Evolutionary conservation across 192 early-diverging fungal species (phyloP), one percentile per base, ranked within the genome.

Genomic region (Haplosporangium gracile): DNA sequence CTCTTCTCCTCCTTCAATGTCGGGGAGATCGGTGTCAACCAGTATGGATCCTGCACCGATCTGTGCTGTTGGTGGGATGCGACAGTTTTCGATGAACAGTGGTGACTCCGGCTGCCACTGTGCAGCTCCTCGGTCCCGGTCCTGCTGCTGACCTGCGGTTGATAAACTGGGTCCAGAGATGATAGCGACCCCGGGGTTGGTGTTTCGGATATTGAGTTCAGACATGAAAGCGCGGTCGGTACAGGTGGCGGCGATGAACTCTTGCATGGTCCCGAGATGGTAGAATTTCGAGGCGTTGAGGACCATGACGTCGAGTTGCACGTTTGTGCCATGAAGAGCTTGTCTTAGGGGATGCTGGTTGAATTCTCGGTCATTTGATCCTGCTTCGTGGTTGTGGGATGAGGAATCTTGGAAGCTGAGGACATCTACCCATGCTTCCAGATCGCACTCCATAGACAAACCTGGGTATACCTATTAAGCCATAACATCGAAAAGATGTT

Each of bases 401-500:
- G 53, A 8, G n/a, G 42, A 11, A 6, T 73, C 39, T 34, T 79
- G 80, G 51, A 87, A 82, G 69, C 77, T 36, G 43, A 89, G 81
- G 42, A 89, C 76, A 60, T 89, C 89, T 60, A 82, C 87, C 87
- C 88, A 89, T 38, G 89, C 89, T 68, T 89, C 89, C 42, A 89
- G 55, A 45, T 89, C 89, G 43, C 78, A 85, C 45, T 80, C 68
- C 20, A 29, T 26, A 51, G 79, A 76, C 16, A 82, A 71, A 5
- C 7, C 38, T 18, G 7, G 0, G 42, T 72, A 80, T 43, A 63
- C 77, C 75, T 86, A 80, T 40, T 40, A 5, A 1, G 16, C 29
- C 10, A 42, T 20, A 51, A 18, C 49, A n/a, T 16, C 51, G 16
- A 51, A n/a, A 29, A 2, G 5, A 36, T 22, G 22, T 26, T 42